Conservation (phyloP, 2,329 filamentous ascomycete species). For the Pseudogymnoascus sp. region DNA sequence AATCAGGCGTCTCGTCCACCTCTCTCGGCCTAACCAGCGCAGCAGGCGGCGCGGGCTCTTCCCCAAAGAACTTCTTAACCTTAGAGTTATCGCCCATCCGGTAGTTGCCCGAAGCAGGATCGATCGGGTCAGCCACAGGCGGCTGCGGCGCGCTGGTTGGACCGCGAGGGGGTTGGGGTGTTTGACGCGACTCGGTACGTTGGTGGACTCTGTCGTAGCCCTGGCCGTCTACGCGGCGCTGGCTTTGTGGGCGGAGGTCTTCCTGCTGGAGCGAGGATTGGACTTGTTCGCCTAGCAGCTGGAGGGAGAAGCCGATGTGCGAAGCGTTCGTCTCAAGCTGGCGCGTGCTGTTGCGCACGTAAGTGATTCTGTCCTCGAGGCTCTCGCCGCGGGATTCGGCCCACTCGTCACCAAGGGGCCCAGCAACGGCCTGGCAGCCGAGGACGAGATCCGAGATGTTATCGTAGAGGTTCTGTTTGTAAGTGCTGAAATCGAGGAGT, state of each 20-base stretch:
- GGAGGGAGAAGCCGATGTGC: constrained; percentile 80
- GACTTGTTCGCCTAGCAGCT: constrained; percentile 77
- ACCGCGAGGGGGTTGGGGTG: constrained; percentile 23
- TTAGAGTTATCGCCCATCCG: constrained; percentile 57
- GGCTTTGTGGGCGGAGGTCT: constrained; percentile 40
- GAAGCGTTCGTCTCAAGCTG: constrained; percentile 81
- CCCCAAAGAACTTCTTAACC: constrained; percentile 59
- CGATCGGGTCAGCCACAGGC: constrained; percentile 16
- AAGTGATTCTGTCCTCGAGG: constrained; percentile 75
- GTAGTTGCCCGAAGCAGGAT: constrained; percentile 43
- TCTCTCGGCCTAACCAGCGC: constrained; percentile 25
- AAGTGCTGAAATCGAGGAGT: constrained; percentile 75
- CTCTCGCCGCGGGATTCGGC: constrained; percentile 84
- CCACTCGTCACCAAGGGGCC: constrained; percentile 92
- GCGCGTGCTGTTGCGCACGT: constrained; percentile 68
- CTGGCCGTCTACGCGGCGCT: constrained; percentile 52
- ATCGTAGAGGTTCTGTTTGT: constrained; percentile 93
- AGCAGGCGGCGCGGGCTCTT: constrained; percentile 44
- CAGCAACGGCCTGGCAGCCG: constrained; percentile 83
- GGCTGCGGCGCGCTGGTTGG: constrained; percentile 27
- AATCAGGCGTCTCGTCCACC: constrained; percentile 72
- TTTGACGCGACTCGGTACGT: constrained; percentile 46
- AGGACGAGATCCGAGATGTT: constrained; percentile 83
- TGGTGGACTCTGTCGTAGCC: constrained; percentile 49
- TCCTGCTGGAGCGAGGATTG: constrained; percentile 45